These are phyloP conservation scores for Scenedesmus sp. DNA, from an alignment of 163 green algal species.

Conservation along the genomic window DNA sequence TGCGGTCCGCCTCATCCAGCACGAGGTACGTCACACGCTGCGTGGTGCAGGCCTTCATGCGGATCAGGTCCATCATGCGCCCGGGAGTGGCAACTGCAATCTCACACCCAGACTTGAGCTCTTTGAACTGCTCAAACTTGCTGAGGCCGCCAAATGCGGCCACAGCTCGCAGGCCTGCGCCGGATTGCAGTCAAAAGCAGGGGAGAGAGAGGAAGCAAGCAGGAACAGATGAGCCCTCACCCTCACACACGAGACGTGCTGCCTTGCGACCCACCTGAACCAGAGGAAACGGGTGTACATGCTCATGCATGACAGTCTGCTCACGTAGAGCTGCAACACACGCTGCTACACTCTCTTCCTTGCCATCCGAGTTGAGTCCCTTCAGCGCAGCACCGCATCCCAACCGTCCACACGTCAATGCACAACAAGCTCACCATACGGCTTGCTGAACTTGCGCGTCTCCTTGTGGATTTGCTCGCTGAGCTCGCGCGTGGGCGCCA, in stretches of 20 bases:
- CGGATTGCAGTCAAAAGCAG: background rate
- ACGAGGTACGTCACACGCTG: constrained; percentile 90
- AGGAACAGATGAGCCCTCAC: too few species aligned
- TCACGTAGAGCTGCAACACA: too few species aligned
- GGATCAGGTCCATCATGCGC: constrained; percentile 89
- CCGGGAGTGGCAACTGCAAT: constrained; percentile 90
- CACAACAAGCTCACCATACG: constrained; percentile 62
- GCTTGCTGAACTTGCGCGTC: constrained; percentile 74
- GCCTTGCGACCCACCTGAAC: too few species aligned
- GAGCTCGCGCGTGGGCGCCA: constrained; percentile 95
- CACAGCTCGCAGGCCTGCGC: constrained; percentile 69
- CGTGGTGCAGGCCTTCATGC: constrained; percentile 82
- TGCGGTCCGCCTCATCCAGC: constrained; percentile 98
- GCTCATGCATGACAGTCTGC: too few species aligned
- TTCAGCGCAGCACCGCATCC: too few species aligned
- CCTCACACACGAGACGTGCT: too few species aligned
- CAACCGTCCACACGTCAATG: too few species aligned
- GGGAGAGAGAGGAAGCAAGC: background rate
- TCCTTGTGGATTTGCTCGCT: constrained; percentile 97
- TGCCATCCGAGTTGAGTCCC: too few species aligned
- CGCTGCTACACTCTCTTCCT: too few species aligned
- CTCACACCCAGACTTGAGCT: constrained; percentile 88
- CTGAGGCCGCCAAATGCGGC: constrained; percentile 91
- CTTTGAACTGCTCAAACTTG: constrained; percentile 96
- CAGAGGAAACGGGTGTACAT: too few species aligned